These are phyloP conservation scores for Spathaspora sp. DNA, from an alignment of 1,139 yeast genomes.

Conservation along the genomic window DNA sequence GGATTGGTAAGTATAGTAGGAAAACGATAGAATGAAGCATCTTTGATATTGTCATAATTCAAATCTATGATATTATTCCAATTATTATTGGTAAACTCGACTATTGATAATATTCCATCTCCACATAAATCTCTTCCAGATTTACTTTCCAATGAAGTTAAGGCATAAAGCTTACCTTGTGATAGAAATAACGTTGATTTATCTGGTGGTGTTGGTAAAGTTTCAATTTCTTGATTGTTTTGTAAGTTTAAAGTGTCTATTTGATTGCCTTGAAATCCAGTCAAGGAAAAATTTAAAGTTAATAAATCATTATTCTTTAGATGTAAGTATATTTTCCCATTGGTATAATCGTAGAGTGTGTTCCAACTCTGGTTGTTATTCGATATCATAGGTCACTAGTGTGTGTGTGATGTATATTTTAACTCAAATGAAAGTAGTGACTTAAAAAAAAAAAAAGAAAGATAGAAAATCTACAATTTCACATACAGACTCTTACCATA, in stretches of 20 bases:
- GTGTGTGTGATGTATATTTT: neutral
- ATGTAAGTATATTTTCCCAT: conserved; percentile 37
- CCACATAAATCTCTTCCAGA: conserved; percentile 25
- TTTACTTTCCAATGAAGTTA: conserved; percentile 3
- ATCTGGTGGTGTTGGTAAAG: conserved; percentile 32
- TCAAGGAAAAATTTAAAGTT: conserved; percentile 33
- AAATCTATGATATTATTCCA: conserved; percentile 26
- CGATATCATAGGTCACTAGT: neutral
- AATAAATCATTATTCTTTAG: conserved; percentile 38
- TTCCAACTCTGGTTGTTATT: conserved; percentile 23
- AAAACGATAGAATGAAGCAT: conserved; percentile 29
- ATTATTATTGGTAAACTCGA: conserved; percentile 22
- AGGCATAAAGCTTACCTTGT: conserved; percentile 31
- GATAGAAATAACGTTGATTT: conserved; percentile 33
- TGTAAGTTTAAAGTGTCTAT: conserved; percentile 13
- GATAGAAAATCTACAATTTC: neutral
- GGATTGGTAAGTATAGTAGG: conserved; percentile 34
- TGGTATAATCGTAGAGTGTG: conserved; percentile 35
- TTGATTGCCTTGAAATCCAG: conserved; percentile 22
- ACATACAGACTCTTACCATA: neutral
- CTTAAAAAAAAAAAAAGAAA: neutral
- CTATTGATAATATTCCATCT: conserved; percentile 24
- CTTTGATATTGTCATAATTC: conserved; percentile 24
- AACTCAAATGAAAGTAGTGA: neutral
- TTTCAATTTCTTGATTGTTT: conserved; percentile 21